Conservation (phyloP, 768 basidiomycete species). For the Harrya chromipes region DNA sequence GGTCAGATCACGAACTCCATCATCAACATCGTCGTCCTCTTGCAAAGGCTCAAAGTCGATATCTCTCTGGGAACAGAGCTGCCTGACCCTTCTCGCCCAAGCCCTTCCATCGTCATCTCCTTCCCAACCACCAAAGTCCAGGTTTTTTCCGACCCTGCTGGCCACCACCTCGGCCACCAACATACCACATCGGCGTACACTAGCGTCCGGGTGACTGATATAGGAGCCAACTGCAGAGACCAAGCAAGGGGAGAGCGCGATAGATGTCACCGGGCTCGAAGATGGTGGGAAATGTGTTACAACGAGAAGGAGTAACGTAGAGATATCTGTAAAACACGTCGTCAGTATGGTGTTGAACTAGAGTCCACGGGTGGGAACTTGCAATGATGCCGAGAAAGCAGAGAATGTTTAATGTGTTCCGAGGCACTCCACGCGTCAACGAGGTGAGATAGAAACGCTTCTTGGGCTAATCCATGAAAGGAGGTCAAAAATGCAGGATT, state of each 20-base stretch:
- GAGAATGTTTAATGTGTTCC: constrained; percentile 77
- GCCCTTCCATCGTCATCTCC: constrained; percentile 61
- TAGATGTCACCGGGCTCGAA: constrained; percentile 42
- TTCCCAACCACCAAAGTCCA: constrained; percentile 85
- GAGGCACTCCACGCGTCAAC: constrained; percentile 71
- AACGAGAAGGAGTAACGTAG: constrained; percentile 63
- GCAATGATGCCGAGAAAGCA: constrained; percentile 76
- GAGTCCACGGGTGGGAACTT: constrained; percentile 29
- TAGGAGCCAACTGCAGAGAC: constrained; percentile 70
- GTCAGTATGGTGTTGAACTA: background rate
- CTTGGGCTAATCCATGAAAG: constrained; percentile 35
- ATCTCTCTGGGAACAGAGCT: constrained; percentile 49
- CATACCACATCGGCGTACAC: constrained; percentile 89
- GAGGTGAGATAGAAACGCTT: constrained; percentile 44
- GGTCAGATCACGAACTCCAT: constrained; percentile 12
- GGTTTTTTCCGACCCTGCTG: constrained; percentile 52
- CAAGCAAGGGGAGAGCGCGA: constrained; percentile 58
- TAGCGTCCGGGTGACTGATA: constrained; percentile 70
- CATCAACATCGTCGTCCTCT: constrained; percentile 10
- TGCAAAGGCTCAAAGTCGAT: constrained; percentile 41
- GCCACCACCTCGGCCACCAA: constrained; percentile 83
- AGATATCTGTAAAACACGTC: constrained; percentile 53
- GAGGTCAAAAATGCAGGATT: constrained; percentile 1
- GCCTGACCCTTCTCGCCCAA: constrained; percentile 64
- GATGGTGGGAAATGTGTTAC: constrained; percentile 57